A percentile compares a stretch with the other conserved stretches of the same genome.
Evolutionary conservation across 2,329 filamentous ascomycete genomes (phyloP).

Genomic region (Colletotrichum truncatum): DNA sequence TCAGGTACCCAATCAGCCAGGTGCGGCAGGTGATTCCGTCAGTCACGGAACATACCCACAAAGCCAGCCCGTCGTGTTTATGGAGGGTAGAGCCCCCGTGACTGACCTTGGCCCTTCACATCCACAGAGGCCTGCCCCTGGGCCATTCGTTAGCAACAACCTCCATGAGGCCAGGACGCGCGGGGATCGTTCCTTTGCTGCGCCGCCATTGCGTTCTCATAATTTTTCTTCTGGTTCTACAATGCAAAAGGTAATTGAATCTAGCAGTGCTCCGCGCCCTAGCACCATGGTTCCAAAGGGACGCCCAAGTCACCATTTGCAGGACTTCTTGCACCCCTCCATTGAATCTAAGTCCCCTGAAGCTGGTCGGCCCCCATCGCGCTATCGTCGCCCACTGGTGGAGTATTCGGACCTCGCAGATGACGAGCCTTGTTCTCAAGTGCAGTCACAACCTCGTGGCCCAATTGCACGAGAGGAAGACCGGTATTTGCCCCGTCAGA

Average conservation of each 20-base stretch:
- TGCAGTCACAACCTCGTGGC: constrained; percentile 4
- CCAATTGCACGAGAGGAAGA: not conserved
- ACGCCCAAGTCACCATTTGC: constrained; percentile 37
- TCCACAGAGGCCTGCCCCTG: constrained; percentile 5
- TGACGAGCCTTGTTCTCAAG: not conserved
- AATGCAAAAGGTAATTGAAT: constrained; percentile 37
- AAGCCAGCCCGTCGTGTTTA: not conserved
- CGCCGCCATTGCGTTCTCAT: constrained; percentile 18
- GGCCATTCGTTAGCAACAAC: constrained; percentile 17
- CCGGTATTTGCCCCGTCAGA: not conserved
- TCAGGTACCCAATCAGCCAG: constrained; percentile 1
- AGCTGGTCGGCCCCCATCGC: not conserved
- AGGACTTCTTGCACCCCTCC: constrained; percentile 56
- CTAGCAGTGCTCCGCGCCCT: constrained; percentile 30
- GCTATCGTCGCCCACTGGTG: constrained; percentile 6
- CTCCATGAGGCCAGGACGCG: constrained; percentile 34
- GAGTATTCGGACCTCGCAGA: constrained; percentile 21
- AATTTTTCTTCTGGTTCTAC: not conserved
- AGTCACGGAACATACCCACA: constrained; percentile 25
- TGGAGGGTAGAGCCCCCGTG: constrained; percentile 3
- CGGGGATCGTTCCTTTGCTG: not conserved
- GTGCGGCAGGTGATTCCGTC: constrained; percentile 11
- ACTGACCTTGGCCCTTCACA: constrained; percentile 31
- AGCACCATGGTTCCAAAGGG: constrained; percentile 34
- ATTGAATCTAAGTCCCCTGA: constrained; percentile 54